phyloP scores from a whole-genome alignment of 2,329 filamentous ascomycete genomes.

The Apiospora arundinis region DNA sequence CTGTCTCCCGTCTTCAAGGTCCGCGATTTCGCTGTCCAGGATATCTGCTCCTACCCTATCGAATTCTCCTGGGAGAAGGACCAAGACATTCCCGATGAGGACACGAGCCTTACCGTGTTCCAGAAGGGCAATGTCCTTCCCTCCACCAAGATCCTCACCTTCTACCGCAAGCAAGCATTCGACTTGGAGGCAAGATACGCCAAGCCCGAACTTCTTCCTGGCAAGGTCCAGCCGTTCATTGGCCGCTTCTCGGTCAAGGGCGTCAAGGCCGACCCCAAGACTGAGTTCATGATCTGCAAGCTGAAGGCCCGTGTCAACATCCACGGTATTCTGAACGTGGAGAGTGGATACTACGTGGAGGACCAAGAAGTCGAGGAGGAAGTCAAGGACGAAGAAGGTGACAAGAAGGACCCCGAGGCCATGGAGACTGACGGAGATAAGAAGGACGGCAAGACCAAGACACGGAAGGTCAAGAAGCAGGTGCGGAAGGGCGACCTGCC shows the following conservation, averaged over 20 bases:
- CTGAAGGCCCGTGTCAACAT: conserved; percentile 97
- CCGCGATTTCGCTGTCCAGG: conserved; percentile 96
- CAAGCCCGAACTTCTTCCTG: conserved; percentile 84
- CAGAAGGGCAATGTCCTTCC: conserved; percentile 97
- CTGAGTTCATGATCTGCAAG: conserved; percentile 99
- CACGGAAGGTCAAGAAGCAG: conserved; percentile 98
- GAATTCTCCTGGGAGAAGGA: conserved; percentile 99
- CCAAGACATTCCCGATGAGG: conserved; percentile 96
- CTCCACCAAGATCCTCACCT: conserved; percentile 98
- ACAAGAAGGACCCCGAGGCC: conserved; percentile 75
- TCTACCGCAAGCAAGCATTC: conserved; percentile 98
- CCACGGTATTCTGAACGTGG: conserved; percentile 94
- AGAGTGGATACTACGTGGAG: conserved; percentile 97
- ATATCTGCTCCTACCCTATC: conserved; percentile 97
- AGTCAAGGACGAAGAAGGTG: conserved; percentile 71
- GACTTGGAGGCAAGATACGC: conserved; percentile 95
- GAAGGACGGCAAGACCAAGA: conserved; percentile 71
- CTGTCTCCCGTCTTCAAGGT: conserved; percentile 98
- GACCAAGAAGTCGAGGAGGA: conserved; percentile 97
- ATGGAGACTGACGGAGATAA: conserved; percentile 82
- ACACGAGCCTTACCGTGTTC: conserved; percentile 96
- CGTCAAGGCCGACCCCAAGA: conserved; percentile 89
- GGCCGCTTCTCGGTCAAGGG: conserved; percentile 98
- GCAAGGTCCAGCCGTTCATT: conserved; percentile 93
- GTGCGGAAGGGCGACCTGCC: conserved; percentile 96